A percentile compares a stretch with the other conserved stretches of the same genome.
Evolutionary conservation across 352 stramenopile species (phyloP).

Genomic region (Globisporangium uncinulatum): DNA sequence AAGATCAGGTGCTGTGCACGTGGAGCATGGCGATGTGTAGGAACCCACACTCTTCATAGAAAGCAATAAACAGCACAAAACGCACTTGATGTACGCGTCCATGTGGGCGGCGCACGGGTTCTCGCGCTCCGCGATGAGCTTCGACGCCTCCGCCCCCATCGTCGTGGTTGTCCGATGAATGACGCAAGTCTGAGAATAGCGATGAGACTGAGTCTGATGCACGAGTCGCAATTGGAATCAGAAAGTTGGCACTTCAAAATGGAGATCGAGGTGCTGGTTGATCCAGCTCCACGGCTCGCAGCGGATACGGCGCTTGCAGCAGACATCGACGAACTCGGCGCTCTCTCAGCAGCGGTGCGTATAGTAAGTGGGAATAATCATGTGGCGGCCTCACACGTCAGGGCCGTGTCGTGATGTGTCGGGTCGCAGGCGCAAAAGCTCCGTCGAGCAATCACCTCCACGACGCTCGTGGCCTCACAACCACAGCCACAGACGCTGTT

Average conservation of each 20-base stretch:
- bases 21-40: too few species aligned
- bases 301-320: conserved; percentile 14
- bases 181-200: too few species aligned
- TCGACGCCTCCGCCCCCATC: conserved; percentile 67
- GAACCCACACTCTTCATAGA: too few species aligned
- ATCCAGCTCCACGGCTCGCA: conserved; percentile 18
- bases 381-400: neutral
- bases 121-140: conserved; percentile 18
- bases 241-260: neutral
- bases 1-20: neutral
- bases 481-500: conserved; percentile 32
- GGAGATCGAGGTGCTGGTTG: conserved; percentile 16
- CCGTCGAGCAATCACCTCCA: conserved; percentile 53
- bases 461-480: conserved; percentile 28
- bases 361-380: too few species aligned
- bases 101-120: conserved; percentile 59
- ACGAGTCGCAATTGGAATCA: too few species aligned
- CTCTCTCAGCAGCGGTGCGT: conserved; percentile 37
- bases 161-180: neutral
- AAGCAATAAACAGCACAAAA: conserved; percentile 1
- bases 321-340: conserved; percentile 39
- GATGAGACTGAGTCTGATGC: too few species aligned
- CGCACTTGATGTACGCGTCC: conserved; percentile 68
- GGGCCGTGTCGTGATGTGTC: neutral
- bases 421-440: conserved; percentile 48